Percentiles rank a stretch among this genome's conserved stretches.
These are phyloP conservation scores for Dorcoceras hygrometricum DNA, from an alignment of 257 asterid species.

Conservation along the genomic window DNA sequence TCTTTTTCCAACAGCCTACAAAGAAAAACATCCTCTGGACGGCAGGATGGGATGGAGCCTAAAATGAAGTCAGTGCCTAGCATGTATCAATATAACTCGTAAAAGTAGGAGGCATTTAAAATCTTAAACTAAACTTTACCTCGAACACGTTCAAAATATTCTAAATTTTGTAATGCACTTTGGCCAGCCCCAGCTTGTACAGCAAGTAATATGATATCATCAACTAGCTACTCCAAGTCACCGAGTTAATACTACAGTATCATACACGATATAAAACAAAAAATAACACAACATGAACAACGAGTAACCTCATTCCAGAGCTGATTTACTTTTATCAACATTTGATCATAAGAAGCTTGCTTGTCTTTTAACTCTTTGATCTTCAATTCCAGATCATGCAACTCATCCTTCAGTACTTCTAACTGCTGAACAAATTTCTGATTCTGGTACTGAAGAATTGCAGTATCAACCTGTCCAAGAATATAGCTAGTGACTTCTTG, in stretches of 20 bases:
- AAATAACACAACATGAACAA: slow-evolving; percentile 7
- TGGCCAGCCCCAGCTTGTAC: slow-evolving; percentile 64
- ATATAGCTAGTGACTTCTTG: slow-evolving; percentile 20
- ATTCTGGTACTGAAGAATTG: slow-evolving; percentile 92
- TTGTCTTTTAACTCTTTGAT: slow-evolving; percentile 62
- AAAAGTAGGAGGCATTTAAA: slow-evolving; percentile 9
- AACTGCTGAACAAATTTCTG: slow-evolving; percentile 89
- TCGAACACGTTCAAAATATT: slow-evolving; percentile 57
- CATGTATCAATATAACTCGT: slow-evolving; percentile 11
- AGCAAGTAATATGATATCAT: slow-evolving; percentile 71
- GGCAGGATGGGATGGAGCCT: slow-evolving; percentile 83
- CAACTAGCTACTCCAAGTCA: slow-evolving; percentile 57
- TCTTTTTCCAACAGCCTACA: slow-evolving; percentile 66
- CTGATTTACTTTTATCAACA: slow-evolving; percentile 63
- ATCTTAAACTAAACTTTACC: slow-evolving; percentile 48
- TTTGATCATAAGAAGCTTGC: slow-evolving; percentile 71
- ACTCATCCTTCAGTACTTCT: slow-evolving; percentile 78
- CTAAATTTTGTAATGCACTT: slow-evolving; percentile 51
- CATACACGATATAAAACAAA: slow-evolving; percentile 13
- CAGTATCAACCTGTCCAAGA: slow-evolving; percentile 76
- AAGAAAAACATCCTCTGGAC: slow-evolving; percentile 79
- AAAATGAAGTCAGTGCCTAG: slow-evolving; percentile 29
- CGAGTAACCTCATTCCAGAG: slow-evolving; percentile 83
- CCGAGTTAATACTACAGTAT: slow-evolving; percentile 19
- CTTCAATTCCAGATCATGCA: slow-evolving; percentile 72